Base-by-base conservation (phyloP, 1,139 yeast species). In the Hyphopichia buzzinii region DNA sequence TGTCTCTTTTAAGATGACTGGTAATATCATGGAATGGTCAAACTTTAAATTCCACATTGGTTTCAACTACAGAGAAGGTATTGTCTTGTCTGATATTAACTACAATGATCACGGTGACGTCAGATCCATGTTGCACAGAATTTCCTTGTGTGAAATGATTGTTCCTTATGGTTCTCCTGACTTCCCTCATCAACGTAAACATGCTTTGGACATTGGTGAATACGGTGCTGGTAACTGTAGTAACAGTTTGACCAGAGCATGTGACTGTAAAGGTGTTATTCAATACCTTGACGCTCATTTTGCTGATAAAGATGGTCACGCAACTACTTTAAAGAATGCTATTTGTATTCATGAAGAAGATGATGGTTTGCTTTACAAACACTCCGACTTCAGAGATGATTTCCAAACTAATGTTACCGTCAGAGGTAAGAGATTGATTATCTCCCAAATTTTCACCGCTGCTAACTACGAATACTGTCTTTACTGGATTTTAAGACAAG, bases 221-320 rank as follows among this genome's bases (percentile, higher is more conserved):
- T 84, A 84, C 57, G 94, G 94, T 64, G 90, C 89, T 46, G 94
- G 94, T 51, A 78, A 79, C 67, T 80, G 84, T 79, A 80, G 94
- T 35, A 84, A 84, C 62, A 86, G 90, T 29, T 71, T 84, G 48
- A 66, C 85, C 16, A 71, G 84, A 39, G 92, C 92, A 25, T 84
- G 94, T 59, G 94, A 84, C 59, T 84, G 94, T 66, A 83, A 84
- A 58, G 94, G 92, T 53, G 88, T 79, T 32, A 84, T 84, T 49
- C 89, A 84, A 57, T 84, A 84, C 64, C 58, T 84, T 62, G 90
- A 84, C 60, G 90, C 86, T 17, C 81, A 79, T 59, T 81, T 82
- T 54, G 73, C 81, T 32, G 79, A 77, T 58, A 75, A 77, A 56
- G 59, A 67, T 10, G 94, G 94, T 53, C 81, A 76, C 23, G 80